phyloP scores from a whole-genome alignment of 2,329 filamentous ascomycete genomes.

The Emmonsia crescens region DNA sequence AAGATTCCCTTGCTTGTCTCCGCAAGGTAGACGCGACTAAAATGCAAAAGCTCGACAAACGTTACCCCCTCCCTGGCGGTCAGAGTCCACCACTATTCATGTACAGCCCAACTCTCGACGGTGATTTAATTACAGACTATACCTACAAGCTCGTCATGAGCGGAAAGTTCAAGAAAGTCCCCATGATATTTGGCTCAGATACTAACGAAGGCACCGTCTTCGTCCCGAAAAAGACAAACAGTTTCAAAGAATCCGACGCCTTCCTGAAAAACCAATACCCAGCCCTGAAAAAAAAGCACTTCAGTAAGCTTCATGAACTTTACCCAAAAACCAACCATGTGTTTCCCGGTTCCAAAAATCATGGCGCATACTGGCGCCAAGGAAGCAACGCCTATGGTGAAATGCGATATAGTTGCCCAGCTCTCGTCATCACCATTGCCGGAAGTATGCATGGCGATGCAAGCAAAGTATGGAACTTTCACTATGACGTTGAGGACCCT shows the following conservation, averaged over 20 bases:
- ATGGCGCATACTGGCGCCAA: conserved; percentile 49
- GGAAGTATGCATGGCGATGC: conserved; percentile 22
- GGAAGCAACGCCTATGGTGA: conserved; percentile 52
- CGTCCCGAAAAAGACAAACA: conserved; percentile 40
- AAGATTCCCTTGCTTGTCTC: conserved; percentile 38
- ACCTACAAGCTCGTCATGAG: conserved; percentile 39
- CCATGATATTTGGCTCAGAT: conserved; percentile 48
- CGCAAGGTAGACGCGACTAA: conserved; percentile 33
- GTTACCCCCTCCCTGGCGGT: conserved; percentile 37
- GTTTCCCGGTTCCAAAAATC: conserved; percentile 32
- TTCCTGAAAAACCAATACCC: conserved; percentile 53
- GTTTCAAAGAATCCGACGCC: conserved; percentile 38
- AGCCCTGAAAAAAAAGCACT: conserved; percentile 40
- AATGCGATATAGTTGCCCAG: conserved; percentile 54
- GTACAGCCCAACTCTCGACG: conserved; percentile 43
- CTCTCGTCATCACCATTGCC: conserved; percentile 43
- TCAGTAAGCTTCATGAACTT: conserved; percentile 42
- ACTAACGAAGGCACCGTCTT: conserved; percentile 58
- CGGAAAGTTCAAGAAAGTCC: conserved; percentile 42
- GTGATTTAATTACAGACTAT: conserved; percentile 40
- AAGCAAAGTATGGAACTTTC: conserved; percentile 53
- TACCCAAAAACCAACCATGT: conserved; percentile 44
- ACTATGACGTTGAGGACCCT: conserved; percentile 56
- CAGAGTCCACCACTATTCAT: conserved; percentile 37
- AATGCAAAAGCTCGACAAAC: conserved; percentile 38